Base-by-base conservation (phyloP, 768 basidiomycete species). In the Multifurca ochricompacta region DNA sequence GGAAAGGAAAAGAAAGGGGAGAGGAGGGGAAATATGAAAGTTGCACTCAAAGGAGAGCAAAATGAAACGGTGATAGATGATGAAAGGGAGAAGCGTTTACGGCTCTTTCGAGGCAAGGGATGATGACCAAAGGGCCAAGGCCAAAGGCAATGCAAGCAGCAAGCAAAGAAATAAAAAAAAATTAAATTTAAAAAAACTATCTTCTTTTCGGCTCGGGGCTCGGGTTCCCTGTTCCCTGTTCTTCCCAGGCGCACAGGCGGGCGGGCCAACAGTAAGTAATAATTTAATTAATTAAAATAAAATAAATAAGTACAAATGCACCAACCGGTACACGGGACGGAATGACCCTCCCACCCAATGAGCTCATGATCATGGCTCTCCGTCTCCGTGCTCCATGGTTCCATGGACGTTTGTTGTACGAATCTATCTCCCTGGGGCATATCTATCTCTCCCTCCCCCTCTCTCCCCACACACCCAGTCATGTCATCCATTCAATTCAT, bases 121-220 rank as follows among this genome's bases (percentile, higher is more conserved):
- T 54, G 53, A 49, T 37, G 54, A 56, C 36, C 48, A 34, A 13
- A 31, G 16, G 48, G 27, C 42, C 34, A 44, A 45, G 31, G 48
- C 41, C 23, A 25, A 42, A n/a, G n/a, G n/a, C n/a, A n/a, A n/a
- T n/a, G n/a, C n/a, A n/a, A n/a, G n/a, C n/a, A n/a, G n/a, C n/a
- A n/a, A n/a, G n/a, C n/a, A n/a, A n/a, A n/a, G n/a, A n/a, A n/a
- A n/a, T n/a, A n/a, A n/a, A n/a, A n/a, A n/a, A 30, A 28, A 39
- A 18, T 31, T 30, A 46, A 46, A 44, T 34, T 11, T 27, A 36
- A 54, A 37, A 40, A 28, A 40, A 14, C 21, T 6, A 2, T 21
- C 3, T 34, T 23, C 32, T 13, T 21, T 27, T 46, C 10, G 35
- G 23, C 14, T 18, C 36, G 40, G 14, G 40, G 21, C 27, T 18